Percentiles rank a stretch among this genome's conserved stretches.
phyloP scores from a whole-genome alignment of 164 flowering plant genomes.

The Kingdonia uniflora region DNA sequence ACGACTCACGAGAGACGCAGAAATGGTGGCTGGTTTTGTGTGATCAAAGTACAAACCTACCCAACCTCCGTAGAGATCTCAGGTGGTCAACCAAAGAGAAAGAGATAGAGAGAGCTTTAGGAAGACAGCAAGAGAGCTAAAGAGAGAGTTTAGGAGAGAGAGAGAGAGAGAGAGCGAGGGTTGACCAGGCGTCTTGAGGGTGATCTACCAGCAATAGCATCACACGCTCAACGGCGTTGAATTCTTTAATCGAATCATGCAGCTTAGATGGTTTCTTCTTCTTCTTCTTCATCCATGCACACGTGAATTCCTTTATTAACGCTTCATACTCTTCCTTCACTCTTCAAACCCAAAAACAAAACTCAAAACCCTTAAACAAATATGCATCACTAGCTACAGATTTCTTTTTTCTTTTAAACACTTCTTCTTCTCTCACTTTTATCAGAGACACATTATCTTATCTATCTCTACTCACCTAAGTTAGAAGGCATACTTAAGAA shows the following conservation, averaged over 20 bases:
- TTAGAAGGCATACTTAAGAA: too few relatives aligned
- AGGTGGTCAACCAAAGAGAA: constrained; percentile 1
- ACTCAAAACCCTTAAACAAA: too few relatives aligned
- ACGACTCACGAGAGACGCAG: too few relatives aligned
- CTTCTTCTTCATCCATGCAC: constrained; percentile 12
- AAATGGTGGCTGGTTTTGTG: constrained; percentile 7
- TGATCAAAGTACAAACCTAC: constrained; percentile 14
- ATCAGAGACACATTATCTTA: too few relatives aligned
- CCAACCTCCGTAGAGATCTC: constrained; percentile 1
- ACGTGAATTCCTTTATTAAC: constrained; percentile 2
- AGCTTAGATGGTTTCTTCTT: constrained; percentile 34
- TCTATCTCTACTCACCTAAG: too few relatives aligned
- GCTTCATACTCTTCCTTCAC: not conserved
- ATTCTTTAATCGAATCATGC: constrained; percentile 93
- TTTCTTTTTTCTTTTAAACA: too few relatives aligned
- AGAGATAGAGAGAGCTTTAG: too few relatives aligned
- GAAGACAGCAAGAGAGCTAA: too few relatives aligned
- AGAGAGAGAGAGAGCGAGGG: constrained; percentile 27
- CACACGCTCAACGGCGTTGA: constrained; percentile 97
- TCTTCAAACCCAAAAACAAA: not conserved
- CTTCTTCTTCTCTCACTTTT: too few relatives aligned
- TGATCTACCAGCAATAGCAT: constrained; percentile 89
- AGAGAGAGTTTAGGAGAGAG: constrained; percentile 13
- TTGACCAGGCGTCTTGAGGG: constrained; percentile 82
- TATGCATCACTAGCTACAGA: too few relatives aligned